phyloP scores from a whole-genome alignment of 1,284 basidiomycete species.

The Trichosporon coremiiforme region DNA sequence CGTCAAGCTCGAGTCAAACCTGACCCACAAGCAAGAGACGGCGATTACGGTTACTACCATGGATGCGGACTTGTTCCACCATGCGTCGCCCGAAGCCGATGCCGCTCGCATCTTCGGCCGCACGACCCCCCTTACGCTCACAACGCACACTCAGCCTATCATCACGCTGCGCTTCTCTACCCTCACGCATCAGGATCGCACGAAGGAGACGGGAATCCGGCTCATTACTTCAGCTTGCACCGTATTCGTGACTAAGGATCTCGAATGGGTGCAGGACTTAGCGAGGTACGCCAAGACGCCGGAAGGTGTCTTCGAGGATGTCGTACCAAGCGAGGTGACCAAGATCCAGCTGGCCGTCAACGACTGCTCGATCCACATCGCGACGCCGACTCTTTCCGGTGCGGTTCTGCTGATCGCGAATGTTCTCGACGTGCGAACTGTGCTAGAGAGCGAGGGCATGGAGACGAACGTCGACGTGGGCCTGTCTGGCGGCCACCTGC shows the following conservation, averaged over 20 bases:
- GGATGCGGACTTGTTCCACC: conserved; percentile 62
- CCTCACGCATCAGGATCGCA: conserved; percentile 64
- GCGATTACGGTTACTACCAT: conserved; percentile 66
- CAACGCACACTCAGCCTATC: conserved; percentile 52
- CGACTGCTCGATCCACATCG: conserved; percentile 69
- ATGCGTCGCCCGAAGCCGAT: conserved; percentile 22
- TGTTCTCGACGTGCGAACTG: conserved; percentile 67
- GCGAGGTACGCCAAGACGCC: conserved; percentile 75
- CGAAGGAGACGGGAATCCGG: conserved; percentile 78
- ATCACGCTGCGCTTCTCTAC: conserved; percentile 71
- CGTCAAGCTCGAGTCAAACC: conserved; percentile 65
- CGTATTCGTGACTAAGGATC: conserved; percentile 66
- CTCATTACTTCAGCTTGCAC: conserved; percentile 69
- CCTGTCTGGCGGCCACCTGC: conserved; percentile 59
- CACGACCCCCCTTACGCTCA: conserved; percentile 47
- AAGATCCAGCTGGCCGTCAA: conserved; percentile 66
- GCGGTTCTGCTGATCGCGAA: conserved; percentile 69
- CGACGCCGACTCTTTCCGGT: conserved; percentile 66
- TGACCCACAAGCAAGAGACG: conserved; percentile 66
- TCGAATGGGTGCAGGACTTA: conserved; percentile 69
- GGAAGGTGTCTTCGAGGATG: conserved; percentile 89
- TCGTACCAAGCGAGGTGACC: conserved; percentile 87
- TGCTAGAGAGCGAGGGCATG: conserved; percentile 68
- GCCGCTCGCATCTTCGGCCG: conserved; percentile 36
- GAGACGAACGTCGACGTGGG: conserved; percentile 63